These are phyloP conservation scores for Boletus speciosus DNA, from an alignment of 768 basidiomycete species.

Conservation along the genomic window DNA sequence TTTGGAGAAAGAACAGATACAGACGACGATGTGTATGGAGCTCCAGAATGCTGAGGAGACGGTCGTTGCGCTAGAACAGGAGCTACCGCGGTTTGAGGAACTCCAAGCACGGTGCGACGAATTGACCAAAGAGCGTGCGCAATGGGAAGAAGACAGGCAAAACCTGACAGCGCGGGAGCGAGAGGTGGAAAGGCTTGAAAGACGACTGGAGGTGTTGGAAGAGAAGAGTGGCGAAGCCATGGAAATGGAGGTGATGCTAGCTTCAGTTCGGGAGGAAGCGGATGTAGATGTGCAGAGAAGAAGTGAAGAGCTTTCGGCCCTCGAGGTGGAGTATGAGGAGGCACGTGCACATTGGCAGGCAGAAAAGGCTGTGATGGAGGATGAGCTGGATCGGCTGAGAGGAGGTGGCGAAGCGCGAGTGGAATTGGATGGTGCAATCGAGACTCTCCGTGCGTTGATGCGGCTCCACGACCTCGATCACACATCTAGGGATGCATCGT, in stretches of 20 bases:
- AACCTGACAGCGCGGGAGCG: slow-evolving; percentile 36
- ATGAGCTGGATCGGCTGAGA: slow-evolving; percentile 46
- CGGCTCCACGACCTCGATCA: slow-evolving; percentile 56
- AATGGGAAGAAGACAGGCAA: slow-evolving; percentile 49
- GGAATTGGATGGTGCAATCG: slow-evolving; percentile 52
- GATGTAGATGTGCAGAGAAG: slow-evolving; percentile 41
- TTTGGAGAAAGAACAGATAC: slow-evolving; percentile 67
- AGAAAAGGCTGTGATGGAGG: slow-evolving; percentile 47
- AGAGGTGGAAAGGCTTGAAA: slow-evolving; percentile 38
- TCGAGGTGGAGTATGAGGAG: slow-evolving; percentile 40
- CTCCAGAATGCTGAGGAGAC: slow-evolving; percentile 65
- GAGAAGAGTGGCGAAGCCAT: slow-evolving; percentile 39
- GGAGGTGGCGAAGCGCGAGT: slow-evolving; percentile 37
- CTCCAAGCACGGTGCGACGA: slow-evolving; percentile 46
- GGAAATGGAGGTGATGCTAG: slow-evolving; percentile 39
- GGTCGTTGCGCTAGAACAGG: slow-evolving; percentile 52
- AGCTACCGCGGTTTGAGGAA: slow-evolving; percentile 49
- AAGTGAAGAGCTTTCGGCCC: slow-evolving; percentile 35
- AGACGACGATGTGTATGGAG: slow-evolving; percentile 63
- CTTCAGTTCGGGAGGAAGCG: slow-evolving; percentile 33
- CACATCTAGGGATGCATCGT: slow-evolving; percentile 44
- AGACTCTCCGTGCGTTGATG: slow-evolving; percentile 48
- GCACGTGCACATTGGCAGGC: slow-evolving; percentile 50
- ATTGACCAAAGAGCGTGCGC: slow-evolving; percentile 46
- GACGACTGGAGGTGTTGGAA: slow-evolving; percentile 43